These are phyloP conservation scores for Xylaria cubensis DNA, from an alignment of 495 filamentous ascomycete genomes.

Conservation along the genomic window DNA sequence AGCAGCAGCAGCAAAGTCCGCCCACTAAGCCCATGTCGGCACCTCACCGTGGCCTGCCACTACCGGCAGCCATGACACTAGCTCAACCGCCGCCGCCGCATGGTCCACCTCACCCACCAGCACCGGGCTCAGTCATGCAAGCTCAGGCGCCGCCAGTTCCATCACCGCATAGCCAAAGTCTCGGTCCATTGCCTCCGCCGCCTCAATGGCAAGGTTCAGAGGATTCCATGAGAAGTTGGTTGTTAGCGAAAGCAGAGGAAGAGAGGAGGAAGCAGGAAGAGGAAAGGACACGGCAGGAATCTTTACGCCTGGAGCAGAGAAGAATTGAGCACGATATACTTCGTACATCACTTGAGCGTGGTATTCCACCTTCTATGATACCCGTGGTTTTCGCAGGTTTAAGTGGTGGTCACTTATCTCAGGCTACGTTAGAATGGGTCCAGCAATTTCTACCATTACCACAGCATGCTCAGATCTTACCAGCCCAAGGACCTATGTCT, in stretches of 20 bases:
- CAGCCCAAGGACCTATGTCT: constrained; percentile 55
- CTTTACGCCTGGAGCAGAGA: constrained; percentile 77
- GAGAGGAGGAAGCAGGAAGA: constrained; percentile 85
- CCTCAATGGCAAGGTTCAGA: constrained; percentile 78
- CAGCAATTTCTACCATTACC: constrained; percentile 68
- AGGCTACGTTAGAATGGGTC: constrained; percentile 70
- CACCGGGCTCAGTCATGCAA: constrained; percentile 45
- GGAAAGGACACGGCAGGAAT: constrained; percentile 84
- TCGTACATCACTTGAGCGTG: constrained; percentile 76
- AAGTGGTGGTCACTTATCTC: constrained; percentile 65
- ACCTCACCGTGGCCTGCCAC: constrained; percentile 77
- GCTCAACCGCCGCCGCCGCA: constrained; percentile 51
- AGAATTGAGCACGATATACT: constrained; percentile 86
- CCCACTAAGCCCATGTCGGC: constrained; percentile 67
- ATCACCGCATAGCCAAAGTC: constrained; percentile 47
- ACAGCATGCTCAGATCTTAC: constrained; percentile 60
- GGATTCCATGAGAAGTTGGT: constrained; percentile 82
- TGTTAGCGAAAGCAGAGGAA: constrained; percentile 83
- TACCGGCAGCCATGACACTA: constrained; percentile 74
- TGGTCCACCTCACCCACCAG: constrained; percentile 46
- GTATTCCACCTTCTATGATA: constrained; percentile 84
- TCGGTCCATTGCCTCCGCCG: constrained; percentile 69
- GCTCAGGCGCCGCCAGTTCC: constrained; percentile 42
- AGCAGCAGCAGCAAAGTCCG: constrained; percentile 50
- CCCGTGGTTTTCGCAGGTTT: constrained; percentile 90